Percentiles rank a stretch among this genome's conserved stretches.
These are phyloP conservation scores for Malassezia furfur DNA, from an alignment of 1,284 basidiomycete species.

Conservation along the genomic window DNA sequence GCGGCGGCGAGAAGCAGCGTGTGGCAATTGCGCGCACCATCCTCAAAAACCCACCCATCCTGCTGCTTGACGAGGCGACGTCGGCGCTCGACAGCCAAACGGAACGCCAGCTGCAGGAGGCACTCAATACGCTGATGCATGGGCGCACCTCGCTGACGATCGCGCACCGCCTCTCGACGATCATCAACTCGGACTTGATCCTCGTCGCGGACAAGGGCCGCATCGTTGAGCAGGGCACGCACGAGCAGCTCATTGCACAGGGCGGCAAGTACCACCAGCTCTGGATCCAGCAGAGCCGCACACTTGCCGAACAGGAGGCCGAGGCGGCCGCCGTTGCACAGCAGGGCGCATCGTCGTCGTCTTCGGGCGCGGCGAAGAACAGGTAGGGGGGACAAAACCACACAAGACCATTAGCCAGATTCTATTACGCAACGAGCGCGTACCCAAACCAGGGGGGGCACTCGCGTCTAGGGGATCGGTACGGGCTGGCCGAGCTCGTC, in stretches of 20 bases:
- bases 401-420: background rate
- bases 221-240: constrained; percentile 38
- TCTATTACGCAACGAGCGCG: background rate
- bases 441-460: too few relatives aligned
- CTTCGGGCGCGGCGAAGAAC: background rate
- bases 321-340: constrained; percentile 2
- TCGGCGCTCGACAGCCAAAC: constrained; percentile 51
- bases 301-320: constrained; percentile 40
- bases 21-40: constrained; percentile 78
- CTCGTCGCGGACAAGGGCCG: constrained; percentile 34
- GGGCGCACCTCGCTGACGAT: constrained; percentile 46
- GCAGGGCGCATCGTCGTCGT: background rate
- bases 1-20: constrained; percentile 63
- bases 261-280: constrained; percentile 35
- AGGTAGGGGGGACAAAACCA: background rate
- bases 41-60: constrained; percentile 71
- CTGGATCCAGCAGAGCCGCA: constrained; percentile 47
- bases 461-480: constrained; percentile 30
- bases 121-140: constrained; percentile 39
- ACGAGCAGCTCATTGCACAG: constrained; percentile 35
- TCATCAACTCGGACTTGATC: constrained; percentile 45
- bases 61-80: constrained; percentile 71
- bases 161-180: constrained; percentile 45
- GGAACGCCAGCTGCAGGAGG: constrained; percentile 39
- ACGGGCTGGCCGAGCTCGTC: constrained; percentile 47